These are phyloP conservation scores for Gnomoniopsis smithogilvyi DNA, from an alignment of 2,329 filamentous ascomycete species.

Conservation along the genomic window DNA sequence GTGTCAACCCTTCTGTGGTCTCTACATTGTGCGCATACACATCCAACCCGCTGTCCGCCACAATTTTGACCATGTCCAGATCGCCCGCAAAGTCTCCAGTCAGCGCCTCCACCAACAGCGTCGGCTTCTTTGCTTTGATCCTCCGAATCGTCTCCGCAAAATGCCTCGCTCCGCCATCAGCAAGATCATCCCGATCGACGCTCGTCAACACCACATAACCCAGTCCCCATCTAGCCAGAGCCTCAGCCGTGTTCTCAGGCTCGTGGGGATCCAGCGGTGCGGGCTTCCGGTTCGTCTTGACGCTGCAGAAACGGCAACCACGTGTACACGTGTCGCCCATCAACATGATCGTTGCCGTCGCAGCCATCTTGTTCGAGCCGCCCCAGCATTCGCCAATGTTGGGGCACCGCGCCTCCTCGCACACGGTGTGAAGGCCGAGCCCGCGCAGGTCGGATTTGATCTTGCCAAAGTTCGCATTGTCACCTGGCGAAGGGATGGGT, in stretches of 20 bases:
- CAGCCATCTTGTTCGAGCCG: conserved; percentile 79
- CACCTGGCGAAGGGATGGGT: conserved; percentile 69
- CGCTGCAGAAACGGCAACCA: conserved; percentile 94
- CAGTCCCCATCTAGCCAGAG: conserved; percentile 85
- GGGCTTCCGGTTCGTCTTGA: conserved; percentile 79
- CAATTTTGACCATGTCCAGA: conserved; percentile 78
- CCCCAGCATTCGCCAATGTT: conserved; percentile 99
- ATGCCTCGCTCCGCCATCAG: conserved; percentile 83
- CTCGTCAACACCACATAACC: conserved; percentile 94
- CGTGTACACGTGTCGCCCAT: conserved; percentile 99
- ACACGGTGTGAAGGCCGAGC: conserved; percentile 88
- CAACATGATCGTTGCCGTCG: conserved; percentile 97
- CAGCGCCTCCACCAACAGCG: conserved; percentile 76
- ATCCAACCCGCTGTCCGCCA: conserved; percentile 85
- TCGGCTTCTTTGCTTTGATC: conserved; percentile 81
- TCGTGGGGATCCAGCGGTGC: conserved; percentile 89
- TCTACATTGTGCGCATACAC: conserved; percentile 98
- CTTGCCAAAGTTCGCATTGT: conserved; percentile 80
- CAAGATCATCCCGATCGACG: conserved; percentile 90
- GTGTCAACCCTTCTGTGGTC: conserved; percentile 87
- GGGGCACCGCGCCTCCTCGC: conserved; percentile 94
- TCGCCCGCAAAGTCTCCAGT: conserved; percentile 88
- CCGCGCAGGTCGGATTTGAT: conserved; percentile 93
- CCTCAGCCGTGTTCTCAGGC: conserved; percentile 94
- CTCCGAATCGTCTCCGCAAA: conserved; percentile 92